A percentile compares a stretch with the other conserved stretches of the same genome.
Evolutionary conservation across 331 rosid genomes (phyloP).

Genomic region (Phaseolus coccineus): DNA sequence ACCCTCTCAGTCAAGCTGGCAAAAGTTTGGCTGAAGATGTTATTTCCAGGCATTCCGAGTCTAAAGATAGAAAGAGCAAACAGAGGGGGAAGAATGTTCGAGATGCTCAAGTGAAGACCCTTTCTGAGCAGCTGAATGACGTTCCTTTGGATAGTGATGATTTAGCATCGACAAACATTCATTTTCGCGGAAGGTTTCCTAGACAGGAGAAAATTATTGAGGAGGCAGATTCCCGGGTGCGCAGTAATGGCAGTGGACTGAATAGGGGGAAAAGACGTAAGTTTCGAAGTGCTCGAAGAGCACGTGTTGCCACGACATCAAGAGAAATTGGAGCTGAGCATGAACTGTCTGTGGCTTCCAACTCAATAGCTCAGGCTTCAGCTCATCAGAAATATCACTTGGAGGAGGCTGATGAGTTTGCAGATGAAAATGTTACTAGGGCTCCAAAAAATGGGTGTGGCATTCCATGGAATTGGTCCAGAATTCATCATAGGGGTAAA

Average conservation of each 20-base stretch:
- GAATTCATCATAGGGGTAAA: conserved; percentile 94
- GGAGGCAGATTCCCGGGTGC: conserved; percentile 67
- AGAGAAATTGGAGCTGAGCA: conserved; percentile 75
- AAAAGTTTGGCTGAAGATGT: conserved; percentile 62
- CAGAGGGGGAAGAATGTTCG: conserved; percentile 73
- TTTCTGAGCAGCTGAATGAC: conserved; percentile 76
- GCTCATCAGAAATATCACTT: conserved; percentile 60
- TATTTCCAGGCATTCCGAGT: conserved; percentile 69
- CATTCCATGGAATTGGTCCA: conserved; percentile 98
- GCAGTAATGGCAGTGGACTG: conserved; percentile 62
- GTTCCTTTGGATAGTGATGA: conserved; percentile 82
- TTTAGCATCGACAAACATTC: conserved; percentile 77
- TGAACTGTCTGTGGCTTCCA: conserved; percentile 92
- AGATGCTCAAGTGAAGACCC: conserved; percentile 69
- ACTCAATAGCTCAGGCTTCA: conserved; percentile 72
- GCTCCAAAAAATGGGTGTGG: conserved; percentile 97
- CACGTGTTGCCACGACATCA: conserved; percentile 62
- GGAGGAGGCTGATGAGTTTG: conserved; percentile 68
- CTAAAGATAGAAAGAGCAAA: conserved; percentile 68
- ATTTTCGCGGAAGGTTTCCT: conserved; percentile 61
- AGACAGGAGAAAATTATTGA: conserved; percentile 61
- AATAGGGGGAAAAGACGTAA: conserved; percentile 72
- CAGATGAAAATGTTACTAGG: conserved; percentile 71
- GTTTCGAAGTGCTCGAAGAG: conserved; percentile 67
- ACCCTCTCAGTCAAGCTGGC: conserved; percentile 54